These are phyloP conservation scores for Leptographium flavum DNA, from an alignment of 2,329 filamentous ascomycete species.

Conservation along the genomic window DNA sequence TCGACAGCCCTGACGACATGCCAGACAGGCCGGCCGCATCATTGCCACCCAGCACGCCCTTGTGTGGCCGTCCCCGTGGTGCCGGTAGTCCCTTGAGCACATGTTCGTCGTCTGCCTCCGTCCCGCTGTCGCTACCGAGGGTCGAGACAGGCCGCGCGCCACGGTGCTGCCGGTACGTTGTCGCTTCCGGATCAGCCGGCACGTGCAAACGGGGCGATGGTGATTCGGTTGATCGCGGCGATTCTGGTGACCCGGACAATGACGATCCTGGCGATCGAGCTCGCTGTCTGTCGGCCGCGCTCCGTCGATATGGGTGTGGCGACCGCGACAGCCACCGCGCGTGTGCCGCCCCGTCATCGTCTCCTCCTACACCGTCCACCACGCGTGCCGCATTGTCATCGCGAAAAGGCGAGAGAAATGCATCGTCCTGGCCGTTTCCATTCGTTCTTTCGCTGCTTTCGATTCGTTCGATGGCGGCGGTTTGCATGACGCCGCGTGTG, in stretches of 20 bases:
- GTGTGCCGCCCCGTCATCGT: neutral
- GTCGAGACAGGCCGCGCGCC: slow-evolving; percentile 31
- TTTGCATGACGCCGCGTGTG: neutral
- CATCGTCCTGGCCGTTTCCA: neutral
- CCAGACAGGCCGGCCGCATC: no score
- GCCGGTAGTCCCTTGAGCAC: slow-evolving; percentile 75
- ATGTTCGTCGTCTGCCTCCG: slow-evolving; percentile 89
- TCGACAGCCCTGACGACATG: slow-evolving; percentile 30
- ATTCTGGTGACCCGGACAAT: neutral
- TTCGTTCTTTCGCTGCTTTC: neutral
- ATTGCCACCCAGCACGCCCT: slow-evolving; percentile 56
- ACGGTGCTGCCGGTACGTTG: neutral
- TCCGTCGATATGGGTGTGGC: slow-evolving; percentile 51
- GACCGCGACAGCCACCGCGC: slow-evolving; percentile 38
- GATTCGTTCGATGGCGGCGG: neutral
- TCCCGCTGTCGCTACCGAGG: slow-evolving; percentile 73
- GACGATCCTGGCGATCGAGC: neutral
- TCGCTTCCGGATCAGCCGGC: neutral
- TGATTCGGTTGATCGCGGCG: no score
- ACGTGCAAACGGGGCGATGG: neutral
- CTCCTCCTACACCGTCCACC: no score
- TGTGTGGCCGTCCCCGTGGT: slow-evolving; percentile 56
- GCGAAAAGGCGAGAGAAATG: neutral
- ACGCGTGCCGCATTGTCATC: no score
- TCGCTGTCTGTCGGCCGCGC: slow-evolving; percentile 20